These are phyloP conservation scores for Jaminaea rosea DNA, from an alignment of 1,284 basidiomycete genomes.

Conservation along the genomic window DNA sequence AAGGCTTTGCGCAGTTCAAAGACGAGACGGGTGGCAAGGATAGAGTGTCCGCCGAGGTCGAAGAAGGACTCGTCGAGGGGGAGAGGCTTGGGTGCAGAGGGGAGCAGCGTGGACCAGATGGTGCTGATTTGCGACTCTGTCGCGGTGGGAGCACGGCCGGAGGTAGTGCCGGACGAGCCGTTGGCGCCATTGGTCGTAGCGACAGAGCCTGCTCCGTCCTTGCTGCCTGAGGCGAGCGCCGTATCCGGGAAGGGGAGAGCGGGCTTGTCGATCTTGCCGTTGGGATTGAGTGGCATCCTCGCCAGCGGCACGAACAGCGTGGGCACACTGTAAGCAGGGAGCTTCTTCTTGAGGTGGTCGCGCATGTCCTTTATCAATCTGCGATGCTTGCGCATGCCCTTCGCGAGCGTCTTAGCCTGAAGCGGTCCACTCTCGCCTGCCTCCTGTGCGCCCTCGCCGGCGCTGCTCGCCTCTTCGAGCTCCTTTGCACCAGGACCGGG, in stretches of 20 bases:
- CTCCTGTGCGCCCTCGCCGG: constrained; percentile 47
- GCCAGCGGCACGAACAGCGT: constrained; percentile 69
- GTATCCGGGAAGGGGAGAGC: constrained; percentile 98
- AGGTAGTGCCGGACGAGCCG: constrained; percentile 16
- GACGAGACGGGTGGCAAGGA: constrained; percentile 89
- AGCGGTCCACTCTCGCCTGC: constrained; percentile 15
- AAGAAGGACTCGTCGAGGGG: constrained; percentile 93
- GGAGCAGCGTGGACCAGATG: constrained; percentile 74
- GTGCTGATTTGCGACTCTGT: constrained; percentile 70
- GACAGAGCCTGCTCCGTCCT: constrained; percentile 34
- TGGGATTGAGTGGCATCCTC: constrained; percentile 96
- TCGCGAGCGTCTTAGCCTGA: constrained; percentile 22
- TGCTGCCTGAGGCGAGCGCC: constrained; percentile 55
- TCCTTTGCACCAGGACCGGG: constrained; percentile 63
- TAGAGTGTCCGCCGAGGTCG: constrained; percentile 96
- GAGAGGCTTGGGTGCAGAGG: constrained; percentile 67
- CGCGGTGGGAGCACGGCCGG: constrained; percentile 49
- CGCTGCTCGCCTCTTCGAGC: constrained; percentile 59
- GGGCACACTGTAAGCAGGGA: constrained; percentile 58
- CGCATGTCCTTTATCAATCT: constrained; percentile 77
- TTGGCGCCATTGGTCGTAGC: constrained; percentile 21
- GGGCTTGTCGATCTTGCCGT: constrained; percentile 98
- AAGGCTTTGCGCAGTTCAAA: constrained; percentile 93
- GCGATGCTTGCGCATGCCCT: constrained; percentile 50
- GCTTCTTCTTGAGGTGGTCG: constrained; percentile 92